Evolutionary conservation across 1,139 yeast species (phyloP).

Genomic region (Candida sp.): DNA sequence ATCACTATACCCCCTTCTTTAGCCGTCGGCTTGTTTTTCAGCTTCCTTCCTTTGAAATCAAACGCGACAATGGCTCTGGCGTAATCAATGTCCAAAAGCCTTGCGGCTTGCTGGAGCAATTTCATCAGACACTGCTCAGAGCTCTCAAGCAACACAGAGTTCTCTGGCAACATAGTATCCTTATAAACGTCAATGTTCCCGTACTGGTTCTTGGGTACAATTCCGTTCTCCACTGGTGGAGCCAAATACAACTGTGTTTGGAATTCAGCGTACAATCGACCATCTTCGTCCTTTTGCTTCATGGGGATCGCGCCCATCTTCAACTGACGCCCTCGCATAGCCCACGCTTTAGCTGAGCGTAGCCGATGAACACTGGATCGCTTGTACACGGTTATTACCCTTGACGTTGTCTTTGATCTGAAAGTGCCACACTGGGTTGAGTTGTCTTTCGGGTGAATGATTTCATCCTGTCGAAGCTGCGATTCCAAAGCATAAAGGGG

Average conservation of each 20-base stretch:
- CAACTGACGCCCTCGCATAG: conserved; percentile 75
- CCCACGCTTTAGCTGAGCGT: conserved; percentile 87
- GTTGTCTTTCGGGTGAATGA: conserved; percentile 68
- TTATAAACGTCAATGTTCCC: conserved; percentile 85
- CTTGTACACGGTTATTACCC: conserved; percentile 63
- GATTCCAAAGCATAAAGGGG: conserved; percentile 86
- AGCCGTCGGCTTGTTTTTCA: conserved; percentile 53
- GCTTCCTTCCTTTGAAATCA: conserved; percentile 55
- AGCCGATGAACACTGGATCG: conserved; percentile 67
- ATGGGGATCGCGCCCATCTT: conserved; percentile 73
- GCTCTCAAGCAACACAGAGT: conserved; percentile 62
- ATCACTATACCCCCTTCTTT: conserved; percentile 79
- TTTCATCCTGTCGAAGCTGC: conserved; percentile 73
- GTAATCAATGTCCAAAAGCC: conserved; percentile 69
- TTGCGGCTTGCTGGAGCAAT: conserved; percentile 71
- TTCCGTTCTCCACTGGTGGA: conserved; percentile 66
- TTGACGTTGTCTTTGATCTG: conserved; percentile 38
- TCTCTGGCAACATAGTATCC: conserved; percentile 81
- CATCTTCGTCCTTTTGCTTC: conserved; percentile 54
- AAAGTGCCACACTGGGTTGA: conserved; percentile 69
- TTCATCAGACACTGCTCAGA: conserved; percentile 37
- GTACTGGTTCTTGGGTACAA: conserved; percentile 72
- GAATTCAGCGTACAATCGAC: conserved; percentile 67
- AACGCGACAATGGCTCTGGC: conserved; percentile 91
- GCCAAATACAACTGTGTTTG: conserved; percentile 79